These are phyloP conservation scores for Hypoxylon sp. DNA, from an alignment of 2,329 filamentous ascomycete genomes.

Conservation along the genomic window DNA sequence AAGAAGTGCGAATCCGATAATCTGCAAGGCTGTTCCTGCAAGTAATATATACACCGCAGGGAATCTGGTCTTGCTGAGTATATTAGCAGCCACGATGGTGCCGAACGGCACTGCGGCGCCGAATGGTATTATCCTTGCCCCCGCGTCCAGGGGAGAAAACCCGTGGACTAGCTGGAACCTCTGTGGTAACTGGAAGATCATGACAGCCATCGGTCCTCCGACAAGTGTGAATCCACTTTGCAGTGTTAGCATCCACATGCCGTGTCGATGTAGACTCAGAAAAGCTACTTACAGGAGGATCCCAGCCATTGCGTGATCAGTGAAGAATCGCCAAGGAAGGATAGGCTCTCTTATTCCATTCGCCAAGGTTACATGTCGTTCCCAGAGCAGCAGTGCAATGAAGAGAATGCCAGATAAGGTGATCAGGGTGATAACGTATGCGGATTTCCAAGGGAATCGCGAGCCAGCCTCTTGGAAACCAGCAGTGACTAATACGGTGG, in stretches of 20 bases:
- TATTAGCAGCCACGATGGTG: not conserved
- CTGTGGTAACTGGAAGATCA: constrained; percentile 29
- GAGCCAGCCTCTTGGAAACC: constrained; percentile 23
- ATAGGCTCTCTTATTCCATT: constrained; percentile 27
- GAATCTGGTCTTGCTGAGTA: not conserved
- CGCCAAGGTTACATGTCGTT: constrained; percentile 17
- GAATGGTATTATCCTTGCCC: constrained; percentile 31
- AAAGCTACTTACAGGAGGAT: constrained; percentile 28
- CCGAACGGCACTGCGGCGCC: not conserved
- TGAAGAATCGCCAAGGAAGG: constrained; percentile 37
- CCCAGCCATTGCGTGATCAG: constrained; percentile 24
- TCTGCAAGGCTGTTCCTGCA: constrained; percentile 9
- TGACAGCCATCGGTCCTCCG: not conserved
- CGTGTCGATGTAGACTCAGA: not conserved
- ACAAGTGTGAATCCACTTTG: not conserved
- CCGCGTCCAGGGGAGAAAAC: constrained; percentile 20
- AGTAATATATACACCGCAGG: constrained; percentile 14
- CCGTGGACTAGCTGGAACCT: constrained; percentile 37
- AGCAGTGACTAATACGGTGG: constrained; percentile 2
- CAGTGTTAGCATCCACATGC: not conserved
- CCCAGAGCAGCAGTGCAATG: constrained; percentile 4
- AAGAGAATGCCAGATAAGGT: constrained; percentile 5
- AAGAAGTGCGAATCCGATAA: constrained; percentile 18
- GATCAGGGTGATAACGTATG: constrained; percentile 29
- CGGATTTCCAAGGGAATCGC: constrained; percentile 27